Base-by-base conservation (phyloP, 2,329 filamentous ascomycete species). In the Aspergillus novoparasiticus region DNA sequence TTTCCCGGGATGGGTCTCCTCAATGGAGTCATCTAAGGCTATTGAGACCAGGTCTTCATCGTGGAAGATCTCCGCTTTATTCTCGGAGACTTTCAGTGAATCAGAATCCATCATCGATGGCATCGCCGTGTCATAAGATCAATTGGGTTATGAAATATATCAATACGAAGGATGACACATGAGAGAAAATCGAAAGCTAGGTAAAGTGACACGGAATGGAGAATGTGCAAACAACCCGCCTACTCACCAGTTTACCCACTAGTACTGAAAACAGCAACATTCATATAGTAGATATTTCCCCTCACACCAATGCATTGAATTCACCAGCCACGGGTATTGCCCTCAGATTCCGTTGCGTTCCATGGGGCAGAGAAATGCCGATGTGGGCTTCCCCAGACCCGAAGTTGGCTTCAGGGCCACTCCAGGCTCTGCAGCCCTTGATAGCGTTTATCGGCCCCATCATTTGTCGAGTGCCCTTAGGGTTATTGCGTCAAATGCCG, bases 11-110 rank as follows among this genome's bases (percentile, higher is more conserved):
- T 58, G 23, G 2, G 65, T 68, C 34, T 30, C 46, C 48, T 68
- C 66, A 34, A 68, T 67, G 11, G 65, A 67, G 45, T 67, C 65
- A 26, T 65, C 63, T 12, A 60, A 14, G 23, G 34, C 45, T 11
- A 57, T 14, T 21, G 32, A 57, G n/a, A 10, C 36, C 9, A 53
- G 34, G 41, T 51, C 26, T n/a, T 62, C 54, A 21, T 59, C 45
- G 45, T 63, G 55, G 41, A 50, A 53, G 43, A 36, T 58, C 32
- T 58, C 57, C 43, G 30, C 30, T 50, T 58, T 58, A 21, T 58
- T 39, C 16, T 58, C 43, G 21, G n/a, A 26, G 32, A 16, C 9
- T 50, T 58, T 50, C 16, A 50, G 45, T 36, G 54, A 28, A 32
- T 54, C 21, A 12, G 53, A 45, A n/a, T 59, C 46, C 53, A 58